A percentile compares a stretch with the other conserved stretches of the same genome.
These are phyloP conservation scores for Solanum chiquidenum DNA, from an alignment of 257 asterid species.

Conservation along the genomic window DNA sequence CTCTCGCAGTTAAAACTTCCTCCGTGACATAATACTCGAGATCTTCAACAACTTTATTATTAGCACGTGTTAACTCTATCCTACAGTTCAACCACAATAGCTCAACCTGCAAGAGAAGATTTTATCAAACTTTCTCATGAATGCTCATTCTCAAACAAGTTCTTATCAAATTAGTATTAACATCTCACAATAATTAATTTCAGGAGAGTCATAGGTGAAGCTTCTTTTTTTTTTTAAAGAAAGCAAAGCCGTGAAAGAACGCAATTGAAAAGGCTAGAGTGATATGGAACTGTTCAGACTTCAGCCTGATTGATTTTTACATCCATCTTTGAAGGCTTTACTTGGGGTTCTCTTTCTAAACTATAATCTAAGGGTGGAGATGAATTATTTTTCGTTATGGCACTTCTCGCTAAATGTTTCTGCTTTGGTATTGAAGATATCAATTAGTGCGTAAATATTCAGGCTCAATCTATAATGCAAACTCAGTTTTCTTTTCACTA, in stretches of 20 bases:
- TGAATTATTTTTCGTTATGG: not conserved
- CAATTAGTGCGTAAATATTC: not conserved
- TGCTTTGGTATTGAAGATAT: not conserved
- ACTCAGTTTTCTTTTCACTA: not conserved
- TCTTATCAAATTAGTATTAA: not conserved
- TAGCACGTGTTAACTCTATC: slow-evolving; percentile 39
- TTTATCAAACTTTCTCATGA: slow-evolving; percentile 6
- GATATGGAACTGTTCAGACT: not conserved
- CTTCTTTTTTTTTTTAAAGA: not conserved
- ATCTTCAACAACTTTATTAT: slow-evolving; percentile 29
- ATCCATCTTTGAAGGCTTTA: not conserved
- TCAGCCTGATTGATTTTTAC: not conserved
- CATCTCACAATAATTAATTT: not conserved
- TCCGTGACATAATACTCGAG: slow-evolving; percentile 16
- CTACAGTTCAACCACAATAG: slow-evolving; percentile 40
- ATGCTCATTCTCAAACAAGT: slow-evolving; percentile 2
- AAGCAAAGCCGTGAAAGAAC: not conserved
- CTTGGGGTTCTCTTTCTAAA: not conserved
- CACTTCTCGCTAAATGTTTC: not conserved
- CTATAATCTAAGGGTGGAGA: not conserved
- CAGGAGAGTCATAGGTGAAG: not conserved
- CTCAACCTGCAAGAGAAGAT: slow-evolving; percentile 56
- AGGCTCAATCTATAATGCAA: not conserved
- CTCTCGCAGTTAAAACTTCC: slow-evolving; percentile 11
- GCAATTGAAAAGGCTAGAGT: not conserved